phyloP scores from a whole-genome alignment of 768 basidiomycete species.

The Exidia glandulosa region DNA sequence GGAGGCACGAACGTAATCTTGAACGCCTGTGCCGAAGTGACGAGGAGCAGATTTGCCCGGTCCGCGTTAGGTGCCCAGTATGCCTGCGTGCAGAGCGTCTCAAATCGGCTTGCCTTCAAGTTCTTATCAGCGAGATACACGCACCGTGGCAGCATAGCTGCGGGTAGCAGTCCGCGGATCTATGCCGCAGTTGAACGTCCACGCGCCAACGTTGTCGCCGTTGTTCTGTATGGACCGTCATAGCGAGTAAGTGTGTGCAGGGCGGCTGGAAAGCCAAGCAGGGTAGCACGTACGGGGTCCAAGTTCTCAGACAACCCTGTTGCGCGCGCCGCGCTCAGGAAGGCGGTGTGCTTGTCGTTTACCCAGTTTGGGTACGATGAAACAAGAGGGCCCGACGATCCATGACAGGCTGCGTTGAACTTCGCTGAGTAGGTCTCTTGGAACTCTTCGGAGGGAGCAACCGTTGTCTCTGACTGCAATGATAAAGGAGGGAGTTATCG shows the following conservation, averaged over 20 bases:
- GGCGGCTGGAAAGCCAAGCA: neutral
- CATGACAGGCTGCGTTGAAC: neutral
- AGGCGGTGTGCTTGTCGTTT: neutral
- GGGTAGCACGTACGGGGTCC: neutral
- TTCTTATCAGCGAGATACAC: neutral
- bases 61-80: neutral
- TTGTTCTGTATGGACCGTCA: no score
- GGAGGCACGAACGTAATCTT: neutral
- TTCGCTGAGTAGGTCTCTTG: neutral
- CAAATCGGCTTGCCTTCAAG: neutral
- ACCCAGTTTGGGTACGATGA: neutral
- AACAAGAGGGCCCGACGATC: neutral
- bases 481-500: no score
- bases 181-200: neutral
- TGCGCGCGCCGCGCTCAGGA: neutral
- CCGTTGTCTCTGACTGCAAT: neutral
- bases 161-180: neutral
- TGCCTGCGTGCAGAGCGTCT: neutral
- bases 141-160: neutral
- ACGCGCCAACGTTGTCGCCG: neutral
- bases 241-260: neutral
- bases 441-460: neutral
- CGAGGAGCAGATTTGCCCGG: constrained; percentile 1
- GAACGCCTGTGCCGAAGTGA: constrained; percentile 1
- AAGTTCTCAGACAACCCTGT: neutral